phyloP scores from a whole-genome alignment of 148 eudicot genomes.

The Fagopyrum homotropicum region DNA sequence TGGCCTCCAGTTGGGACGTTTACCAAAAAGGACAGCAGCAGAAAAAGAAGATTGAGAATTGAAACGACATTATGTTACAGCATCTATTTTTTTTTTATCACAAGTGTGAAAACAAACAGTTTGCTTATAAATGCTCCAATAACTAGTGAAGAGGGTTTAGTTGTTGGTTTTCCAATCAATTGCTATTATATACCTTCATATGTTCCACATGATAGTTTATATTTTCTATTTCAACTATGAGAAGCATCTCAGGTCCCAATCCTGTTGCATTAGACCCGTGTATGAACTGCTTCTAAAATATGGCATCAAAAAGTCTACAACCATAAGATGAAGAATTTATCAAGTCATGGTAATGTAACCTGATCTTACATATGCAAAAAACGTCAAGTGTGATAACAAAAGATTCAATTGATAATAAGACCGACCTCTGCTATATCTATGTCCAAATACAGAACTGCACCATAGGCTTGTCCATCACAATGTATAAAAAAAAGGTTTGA shows the following conservation, averaged over 20 bases:
- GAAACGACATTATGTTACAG: not conserved
- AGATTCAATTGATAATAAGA: not conserved
- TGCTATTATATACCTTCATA: not conserved
- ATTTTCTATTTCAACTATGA: not conserved
- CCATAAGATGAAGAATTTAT: too few relatives aligned
- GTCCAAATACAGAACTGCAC: not conserved
- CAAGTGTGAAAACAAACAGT: not conserved
- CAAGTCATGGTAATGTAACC: too few relatives aligned
- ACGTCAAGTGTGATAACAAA: too few relatives aligned
- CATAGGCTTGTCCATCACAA: not conserved
- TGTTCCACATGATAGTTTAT: not conserved
- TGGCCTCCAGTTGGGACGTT: constrained; percentile 38
- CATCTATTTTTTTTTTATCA: not conserved
- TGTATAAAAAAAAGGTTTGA: not conserved
- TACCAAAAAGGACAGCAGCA: constrained; percentile 13
- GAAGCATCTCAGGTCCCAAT: constrained; percentile 1
- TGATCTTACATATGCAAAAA: too few relatives aligned
- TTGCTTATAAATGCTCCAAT: not conserved
- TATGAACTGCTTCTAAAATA: not conserved
- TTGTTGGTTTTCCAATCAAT: not conserved
- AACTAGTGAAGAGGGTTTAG: not conserved
- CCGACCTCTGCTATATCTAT: not conserved
- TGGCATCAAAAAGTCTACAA: too few relatives aligned
- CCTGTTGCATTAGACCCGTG: not conserved
- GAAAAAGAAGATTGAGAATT: not conserved